Conservation (phyloP, 1,139 yeast genomes). For the Hansenula sp. region DNA sequence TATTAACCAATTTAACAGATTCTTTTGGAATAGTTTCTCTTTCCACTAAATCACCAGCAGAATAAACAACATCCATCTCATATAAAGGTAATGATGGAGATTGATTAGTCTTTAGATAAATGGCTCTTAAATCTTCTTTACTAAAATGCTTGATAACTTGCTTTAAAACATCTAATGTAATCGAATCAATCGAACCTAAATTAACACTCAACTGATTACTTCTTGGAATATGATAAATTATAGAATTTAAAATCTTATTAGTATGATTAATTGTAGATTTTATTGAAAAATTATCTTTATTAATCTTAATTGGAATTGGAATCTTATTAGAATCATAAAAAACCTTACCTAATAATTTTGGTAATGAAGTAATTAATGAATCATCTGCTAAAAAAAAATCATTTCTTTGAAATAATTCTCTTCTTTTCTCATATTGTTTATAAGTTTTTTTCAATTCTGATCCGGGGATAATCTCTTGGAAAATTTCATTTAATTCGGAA, state of each 20-base stretch:
- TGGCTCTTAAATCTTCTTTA: conserved; percentile 49
- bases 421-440: conserved; percentile 67
- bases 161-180: conserved; percentile 46
- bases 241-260: conserved; percentile 51
- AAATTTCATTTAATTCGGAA: conserved; percentile 30
- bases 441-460: conserved; percentile 61
- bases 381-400: conserved; percentile 86
- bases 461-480: conserved; percentile 41
- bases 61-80: conserved; percentile 58
- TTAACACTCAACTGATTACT: conserved; percentile 66
- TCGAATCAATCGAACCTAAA: conserved; percentile 54
- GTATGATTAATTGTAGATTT: conserved; percentile 57
- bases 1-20: conserved; percentile 31
- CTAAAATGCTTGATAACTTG: conserved; percentile 51
- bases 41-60: conserved; percentile 34
- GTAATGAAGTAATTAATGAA: conserved; percentile 72
- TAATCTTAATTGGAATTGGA: conserved; percentile 68
- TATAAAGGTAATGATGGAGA: conserved; percentile 88
- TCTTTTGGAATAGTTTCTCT: conserved; percentile 27
- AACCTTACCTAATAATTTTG: conserved; percentile 75
- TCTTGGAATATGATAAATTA: conserved; percentile 68
- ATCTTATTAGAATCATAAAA: conserved; percentile 63
- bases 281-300: conserved; percentile 44
- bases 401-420: conserved; percentile 54
- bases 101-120: conserved; percentile 62